These are phyloP conservation scores for Corylus americana DNA, from an alignment of 306 rosid species.

Conservation along the genomic window DNA sequence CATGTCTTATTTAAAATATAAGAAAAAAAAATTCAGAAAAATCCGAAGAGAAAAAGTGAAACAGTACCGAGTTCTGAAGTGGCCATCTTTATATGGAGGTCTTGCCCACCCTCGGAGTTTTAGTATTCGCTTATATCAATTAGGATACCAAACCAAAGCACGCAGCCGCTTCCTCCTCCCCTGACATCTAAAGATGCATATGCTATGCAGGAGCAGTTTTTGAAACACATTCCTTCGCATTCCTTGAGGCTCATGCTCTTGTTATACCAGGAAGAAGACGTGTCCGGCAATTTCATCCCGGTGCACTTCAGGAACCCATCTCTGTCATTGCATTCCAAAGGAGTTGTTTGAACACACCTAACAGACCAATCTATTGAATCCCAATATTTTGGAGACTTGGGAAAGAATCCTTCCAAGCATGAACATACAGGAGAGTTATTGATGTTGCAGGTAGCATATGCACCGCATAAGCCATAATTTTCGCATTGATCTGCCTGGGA, in stretches of 20 bases:
- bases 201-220: constrained; percentile 37
- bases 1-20: no score
- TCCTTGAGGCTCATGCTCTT: constrained; percentile 22
- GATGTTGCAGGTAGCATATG: constrained; percentile 21
- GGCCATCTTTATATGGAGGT: constrained; percentile 1
- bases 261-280: constrained; percentile 35
- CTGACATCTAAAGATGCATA: constrained; percentile 26
- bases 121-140: constrained; percentile 31
- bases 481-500: constrained; percentile 26
- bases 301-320: constrained; percentile 17
- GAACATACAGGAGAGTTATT: constrained; percentile 18
- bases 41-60: background rate
- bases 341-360: constrained; percentile 29
- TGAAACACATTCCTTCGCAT: constrained; percentile 29
- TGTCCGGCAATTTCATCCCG: constrained; percentile 32
- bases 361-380: constrained; percentile 15
- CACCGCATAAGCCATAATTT: constrained; percentile 31
- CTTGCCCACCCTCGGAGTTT: constrained; percentile 34
- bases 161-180: constrained; percentile 39
- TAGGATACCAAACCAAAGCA: constrained; percentile 33
- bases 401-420: constrained; percentile 26
- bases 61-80: background rate
- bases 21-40: no score
- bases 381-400: background rate
- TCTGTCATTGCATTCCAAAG: constrained; percentile 13